Evolutionary conservation across 73 alveolate genomes (phyloP).

Genomic region (Paramecium primaurelia): DNA sequence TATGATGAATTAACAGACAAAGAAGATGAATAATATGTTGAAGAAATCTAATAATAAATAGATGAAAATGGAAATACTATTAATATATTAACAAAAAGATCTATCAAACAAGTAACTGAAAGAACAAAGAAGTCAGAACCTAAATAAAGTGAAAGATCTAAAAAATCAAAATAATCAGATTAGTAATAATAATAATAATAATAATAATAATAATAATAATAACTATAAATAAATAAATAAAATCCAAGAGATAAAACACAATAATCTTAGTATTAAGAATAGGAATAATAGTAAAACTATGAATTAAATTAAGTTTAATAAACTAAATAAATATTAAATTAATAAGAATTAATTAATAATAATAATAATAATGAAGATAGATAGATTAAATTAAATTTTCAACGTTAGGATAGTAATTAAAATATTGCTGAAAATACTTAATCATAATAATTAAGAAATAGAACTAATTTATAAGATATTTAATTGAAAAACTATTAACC

Average conservation of each 20-base stretch:
- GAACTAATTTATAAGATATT: neutral
- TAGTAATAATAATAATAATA: too few species aligned
- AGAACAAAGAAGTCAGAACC: neutral
- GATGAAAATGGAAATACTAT: conserved; percentile 5
- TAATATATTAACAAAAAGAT: neutral
- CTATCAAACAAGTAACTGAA: neutral
- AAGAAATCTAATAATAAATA: neutral
- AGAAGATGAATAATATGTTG: neutral
- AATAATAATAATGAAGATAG: conserved; percentile 8
- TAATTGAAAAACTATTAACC: neutral
- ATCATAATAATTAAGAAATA: neutral
- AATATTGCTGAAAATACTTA: neutral
- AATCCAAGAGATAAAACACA: neutral
- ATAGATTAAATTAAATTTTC: neutral
- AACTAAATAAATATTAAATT: neutral
- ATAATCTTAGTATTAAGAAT: neutral
- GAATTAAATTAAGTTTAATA: neutral
- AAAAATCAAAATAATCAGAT: neutral
- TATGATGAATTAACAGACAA: neutral
- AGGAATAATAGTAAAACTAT: neutral
- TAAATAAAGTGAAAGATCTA: neutral
- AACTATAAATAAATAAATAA: neutral
- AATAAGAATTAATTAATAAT: neutral
- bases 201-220: neutral
- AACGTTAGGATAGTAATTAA: neutral